These are phyloP conservation scores for Warburgia ugandensis DNA, from an alignment of 164 flowering plant genomes.

Conservation along the genomic window DNA sequence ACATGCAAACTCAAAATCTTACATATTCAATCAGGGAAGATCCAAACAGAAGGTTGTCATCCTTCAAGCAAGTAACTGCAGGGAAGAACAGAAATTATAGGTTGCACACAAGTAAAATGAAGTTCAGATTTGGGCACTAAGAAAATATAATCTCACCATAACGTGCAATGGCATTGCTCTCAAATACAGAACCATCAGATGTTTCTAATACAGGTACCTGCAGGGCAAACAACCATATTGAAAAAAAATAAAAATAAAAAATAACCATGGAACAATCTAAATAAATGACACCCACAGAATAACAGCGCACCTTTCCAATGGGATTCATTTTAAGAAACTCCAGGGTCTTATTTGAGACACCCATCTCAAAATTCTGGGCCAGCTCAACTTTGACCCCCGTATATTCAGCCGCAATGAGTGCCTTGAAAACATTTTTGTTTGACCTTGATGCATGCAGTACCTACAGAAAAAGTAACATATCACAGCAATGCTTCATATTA, in stretches of 20 bases:
- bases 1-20: constrained; percentile 13
- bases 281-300: background rate
- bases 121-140: background rate
- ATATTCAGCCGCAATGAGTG: constrained; percentile 67
- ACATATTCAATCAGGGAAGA: constrained; percentile 69
- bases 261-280: background rate
- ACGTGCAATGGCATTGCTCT: constrained; percentile 82
- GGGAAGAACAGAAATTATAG: background rate
- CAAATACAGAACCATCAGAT: constrained; percentile 69
- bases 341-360: constrained; percentile 58
- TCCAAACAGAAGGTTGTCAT: constrained; percentile 52
- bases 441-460: constrained; percentile 41
- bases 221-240: constrained; percentile 4
- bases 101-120: background rate
- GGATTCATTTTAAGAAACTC: constrained; percentile 77
- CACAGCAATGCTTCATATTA: too few relatives aligned
- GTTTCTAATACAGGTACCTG: constrained; percentile 80
- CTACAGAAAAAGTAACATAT: constrained; percentile 19
- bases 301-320: constrained; percentile 53
- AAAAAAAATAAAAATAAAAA: background rate
- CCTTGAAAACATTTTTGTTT: constrained; percentile 63
- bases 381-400: constrained; percentile 43
- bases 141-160: constrained; percentile 30
- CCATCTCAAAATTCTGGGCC: constrained; percentile 57
- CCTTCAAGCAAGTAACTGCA: constrained; percentile 68